Base-by-base conservation (phyloP, 176 grass and related monocot genomes). In the Musa itinerans region DNA sequence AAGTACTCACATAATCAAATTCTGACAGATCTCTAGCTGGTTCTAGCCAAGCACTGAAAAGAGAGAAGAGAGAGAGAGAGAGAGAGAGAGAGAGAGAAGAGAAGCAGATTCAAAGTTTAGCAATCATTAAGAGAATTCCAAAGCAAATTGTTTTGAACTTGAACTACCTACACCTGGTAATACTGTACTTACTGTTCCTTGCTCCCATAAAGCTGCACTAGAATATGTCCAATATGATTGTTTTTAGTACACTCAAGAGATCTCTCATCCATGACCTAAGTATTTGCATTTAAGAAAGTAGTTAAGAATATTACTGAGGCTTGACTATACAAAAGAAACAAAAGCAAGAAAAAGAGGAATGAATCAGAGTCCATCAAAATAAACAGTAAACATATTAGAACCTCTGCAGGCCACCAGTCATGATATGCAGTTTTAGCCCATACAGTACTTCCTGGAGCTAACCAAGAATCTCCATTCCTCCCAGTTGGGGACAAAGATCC, bases 401-500 rank as follows among this genome's bases (percentile, higher is more conserved):
- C 84, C 84, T 81, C 74, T 55, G 84, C 84, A 66, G 84, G 84
- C 84, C 84, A 86, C 84, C 84, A 86, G 9, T 78, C 84, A 61
- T 86, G 70, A 50, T 64, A 29, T 54, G 84, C 74, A 63, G 34
- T 86, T 81, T 81, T 86, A 65, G 84, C 84, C 84, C 84, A 86
- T 58, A 86, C 79, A 11, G 78, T 66, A 74, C 50, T 86, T 86
- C 84, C 84, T 74, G 83, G 83, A 75, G 74, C 58, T 54, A 85
- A 77, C 83, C 72, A 85, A 81, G 78, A 76, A 58, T 54, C 65
- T 61, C 29, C 12, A 43, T 53, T 57, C 16, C 53, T 75, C 9
- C 24, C 51, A 71, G 69, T 58, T 65, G 22, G 23, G 23, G 24
- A 51, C 24, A 85, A 51, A 8, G 71, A 85, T 63, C 25, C 64